These are phyloP conservation scores for Hypoxylon intermedium DNA, from an alignment of 495 filamentous ascomycete species.

Conservation along the genomic window DNA sequence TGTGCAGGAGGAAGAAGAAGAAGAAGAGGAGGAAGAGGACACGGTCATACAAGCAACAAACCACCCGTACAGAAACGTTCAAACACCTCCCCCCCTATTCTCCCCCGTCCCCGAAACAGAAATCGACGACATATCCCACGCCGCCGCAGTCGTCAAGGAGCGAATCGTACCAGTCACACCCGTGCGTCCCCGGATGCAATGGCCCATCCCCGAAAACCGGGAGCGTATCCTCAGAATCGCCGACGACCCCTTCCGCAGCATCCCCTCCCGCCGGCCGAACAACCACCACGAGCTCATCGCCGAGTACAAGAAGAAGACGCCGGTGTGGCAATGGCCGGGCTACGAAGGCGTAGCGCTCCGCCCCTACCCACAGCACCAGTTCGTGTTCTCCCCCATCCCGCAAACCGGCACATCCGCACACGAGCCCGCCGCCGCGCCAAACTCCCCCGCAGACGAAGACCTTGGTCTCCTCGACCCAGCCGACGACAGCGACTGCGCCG, in stretches of 20 bases:
- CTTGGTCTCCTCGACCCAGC: slow-evolving; percentile 5
- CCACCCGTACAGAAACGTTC: not conserved
- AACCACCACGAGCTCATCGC: slow-evolving; percentile 31
- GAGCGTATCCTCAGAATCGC: not conserved
- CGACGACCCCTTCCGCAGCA: slow-evolving; percentile 14
- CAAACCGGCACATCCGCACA: no score
- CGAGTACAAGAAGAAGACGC: slow-evolving; percentile 34
- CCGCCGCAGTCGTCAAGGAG: not conserved
- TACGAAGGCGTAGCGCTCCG: not conserved
- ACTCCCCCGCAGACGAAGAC: not conserved
- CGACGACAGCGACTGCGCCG: slow-evolving; percentile 10
- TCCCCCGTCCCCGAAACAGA: not conserved
- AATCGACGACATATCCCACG: not conserved
- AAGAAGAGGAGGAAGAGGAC: not conserved
- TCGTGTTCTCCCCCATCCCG: no score
- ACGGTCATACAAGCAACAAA: not conserved
- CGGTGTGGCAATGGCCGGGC: slow-evolving; percentile 21
- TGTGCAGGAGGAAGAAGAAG: no score
- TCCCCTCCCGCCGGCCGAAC: slow-evolving; percentile 12
- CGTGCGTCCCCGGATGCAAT: slow-evolving; percentile 7
- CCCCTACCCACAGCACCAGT: no score
- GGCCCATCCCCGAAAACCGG: slow-evolving; percentile 7
- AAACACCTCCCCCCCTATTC: not conserved
- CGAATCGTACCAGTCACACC: slow-evolving; percentile 10
- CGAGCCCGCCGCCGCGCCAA: not conserved